Evolutionary conservation across 108 stramenopile species (phyloP).

Genomic region (Skeletonema menzelii): DNA sequence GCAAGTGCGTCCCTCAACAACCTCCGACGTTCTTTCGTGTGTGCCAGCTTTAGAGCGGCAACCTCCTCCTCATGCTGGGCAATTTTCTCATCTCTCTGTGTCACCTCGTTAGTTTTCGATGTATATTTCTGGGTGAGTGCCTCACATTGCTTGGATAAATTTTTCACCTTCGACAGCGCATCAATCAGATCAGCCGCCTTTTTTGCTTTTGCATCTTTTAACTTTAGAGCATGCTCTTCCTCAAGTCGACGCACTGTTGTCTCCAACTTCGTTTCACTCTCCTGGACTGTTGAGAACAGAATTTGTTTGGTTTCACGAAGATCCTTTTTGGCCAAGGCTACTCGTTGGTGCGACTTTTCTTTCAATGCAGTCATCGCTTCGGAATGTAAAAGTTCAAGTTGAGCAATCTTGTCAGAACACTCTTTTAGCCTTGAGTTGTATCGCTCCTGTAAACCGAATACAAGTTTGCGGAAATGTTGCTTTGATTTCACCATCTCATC

Average conservation of each 20-base stretch:
- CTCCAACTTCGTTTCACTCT: slow-evolving; percentile 28
- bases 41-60: slow-evolving; percentile 1
- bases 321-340: slow-evolving; percentile 17
- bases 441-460: background rate
- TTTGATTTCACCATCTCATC: slow-evolving; percentile 1
- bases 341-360: slow-evolving; percentile 4
- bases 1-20: slow-evolving; percentile 14
- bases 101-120: slow-evolving; percentile 3
- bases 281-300: slow-evolving; percentile 33
- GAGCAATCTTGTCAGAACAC: slow-evolving; percentile 11
- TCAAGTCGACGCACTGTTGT: slow-evolving; percentile 19
- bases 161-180: slow-evolving; percentile 6
- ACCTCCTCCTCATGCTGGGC: slow-evolving; percentile 18
- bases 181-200: slow-evolving; percentile 9
- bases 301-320: slow-evolving; percentile 36
- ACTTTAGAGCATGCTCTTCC: slow-evolving; percentile 34
- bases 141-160: slow-evolving; percentile 21
- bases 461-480: slow-evolving; percentile 2
- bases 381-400: background rate
- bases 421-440: background rate
- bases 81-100: slow-evolving; percentile 19
- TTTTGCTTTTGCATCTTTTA: slow-evolving; percentile 1
- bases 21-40: slow-evolving; percentile 21
- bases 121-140: background rate
- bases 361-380: slow-evolving; percentile 18